Base-by-base conservation (phyloP, 139 green algal species). In the Auxenochlorella pyrenoidosa region DNA sequence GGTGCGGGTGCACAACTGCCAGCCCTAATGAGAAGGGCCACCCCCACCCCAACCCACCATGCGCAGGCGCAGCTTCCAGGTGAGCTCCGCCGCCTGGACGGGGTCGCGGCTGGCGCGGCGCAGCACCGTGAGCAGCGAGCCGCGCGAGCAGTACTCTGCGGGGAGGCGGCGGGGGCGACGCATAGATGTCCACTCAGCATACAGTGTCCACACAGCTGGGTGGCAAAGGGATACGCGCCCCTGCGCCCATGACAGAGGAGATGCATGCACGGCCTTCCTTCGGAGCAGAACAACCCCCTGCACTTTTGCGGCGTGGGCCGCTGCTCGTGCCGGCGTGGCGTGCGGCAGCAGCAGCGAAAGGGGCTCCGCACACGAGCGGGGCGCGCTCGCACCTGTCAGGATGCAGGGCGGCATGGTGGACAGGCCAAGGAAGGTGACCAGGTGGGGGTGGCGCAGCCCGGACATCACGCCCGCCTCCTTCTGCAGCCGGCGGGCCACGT, bases 401-500 rank as follows among this genome's bases (percentile, higher is more conserved):
- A 85, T 44, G 66, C 44, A 76, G 40, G 79, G 79, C 66, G 79
- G 79, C 70, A 44, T n/a, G 70, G 36, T 30, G 70, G 36, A 77
- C 34, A 77, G 70, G 16, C 70, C 70, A 16, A 77, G 70, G 70
- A 95, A 93, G 40, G 76, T 41, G 18, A 84, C 47, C 24, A 85
- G 75, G 66, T 94, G 93, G 15, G 88, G 90, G 60, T 92, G 89
- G 36, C 88, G 76, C 88, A 94, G 77, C 10, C 47, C 51, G 19
- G 88, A 84, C 90, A 94, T 90, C 75, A 94, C 89, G n/a, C 83
- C 77, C 24, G 90, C 90, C 88, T 94, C 91, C 87, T 92, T 21
- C 28, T 73, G 66, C 28, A 73, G 66, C 66, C 34, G 32, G 66
- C 66, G 66, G 32, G 34, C 16, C 30, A 73, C 30, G 21, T 73